These are phyloP conservation scores for Trifolium pratense DNA, from an alignment of 306 rosid genomes.

Conservation along the genomic window DNA sequence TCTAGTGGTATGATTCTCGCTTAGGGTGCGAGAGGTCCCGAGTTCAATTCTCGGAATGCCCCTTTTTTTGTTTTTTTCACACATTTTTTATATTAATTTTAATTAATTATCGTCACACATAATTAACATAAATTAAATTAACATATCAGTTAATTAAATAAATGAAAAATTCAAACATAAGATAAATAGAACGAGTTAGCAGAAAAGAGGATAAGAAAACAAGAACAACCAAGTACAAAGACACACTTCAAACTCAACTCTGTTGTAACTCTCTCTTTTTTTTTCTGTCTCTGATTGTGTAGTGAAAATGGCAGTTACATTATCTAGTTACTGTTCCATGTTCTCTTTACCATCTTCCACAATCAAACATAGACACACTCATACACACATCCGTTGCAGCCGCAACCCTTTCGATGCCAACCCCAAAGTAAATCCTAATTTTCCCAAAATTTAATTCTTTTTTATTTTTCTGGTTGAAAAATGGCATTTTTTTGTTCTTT, in stretches of 20 bases:
- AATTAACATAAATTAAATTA: no score
- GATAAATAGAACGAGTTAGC: not conserved
- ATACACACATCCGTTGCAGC: constrained; percentile 41
- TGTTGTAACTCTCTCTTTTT: not conserved
- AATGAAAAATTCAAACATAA: not conserved
- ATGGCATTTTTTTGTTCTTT: not conserved
- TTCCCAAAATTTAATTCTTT: not conserved
- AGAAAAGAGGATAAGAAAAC: constrained; percentile 33
- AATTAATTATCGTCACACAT: no score
- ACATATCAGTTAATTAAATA: not conserved
- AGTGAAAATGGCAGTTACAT: constrained; percentile 66
- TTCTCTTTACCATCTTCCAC: constrained; percentile 63
- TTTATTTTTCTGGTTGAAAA: not conserved
- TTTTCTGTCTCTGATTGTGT: not conserved
- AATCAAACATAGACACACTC: constrained; percentile 43
- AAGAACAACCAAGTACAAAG: not conserved
- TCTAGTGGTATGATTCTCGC: constrained; percentile 21
- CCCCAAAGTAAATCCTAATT: constrained; percentile 39
- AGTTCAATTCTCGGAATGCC: constrained; percentile 21
- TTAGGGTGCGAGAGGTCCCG: constrained; percentile 24
- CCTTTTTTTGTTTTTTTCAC: not conserved
- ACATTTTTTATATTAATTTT: no score
- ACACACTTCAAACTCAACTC: not conserved
- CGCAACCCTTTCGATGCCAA: constrained; percentile 38
- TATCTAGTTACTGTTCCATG: constrained; percentile 61